Evolutionary conservation across 1,284 basidiomycete genomes (phyloP).

Genomic region (Trichosporon ovoides): DNA sequence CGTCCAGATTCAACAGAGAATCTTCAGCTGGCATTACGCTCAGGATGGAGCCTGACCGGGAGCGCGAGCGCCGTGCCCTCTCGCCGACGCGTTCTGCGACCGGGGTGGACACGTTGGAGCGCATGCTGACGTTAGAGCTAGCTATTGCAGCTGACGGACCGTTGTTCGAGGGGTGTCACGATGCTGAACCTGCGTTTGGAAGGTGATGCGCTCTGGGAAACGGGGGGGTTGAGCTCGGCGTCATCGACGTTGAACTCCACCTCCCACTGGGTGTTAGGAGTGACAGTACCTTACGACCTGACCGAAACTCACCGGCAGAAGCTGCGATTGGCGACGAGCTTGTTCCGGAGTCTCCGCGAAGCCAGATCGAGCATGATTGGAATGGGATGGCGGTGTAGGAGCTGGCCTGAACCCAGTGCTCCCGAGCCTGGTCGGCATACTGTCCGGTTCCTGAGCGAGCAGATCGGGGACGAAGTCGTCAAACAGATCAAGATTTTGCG

Average conservation of each 20-base stretch:
- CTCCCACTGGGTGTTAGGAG: neutral
- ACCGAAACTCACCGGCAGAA: neutral
- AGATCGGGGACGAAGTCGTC: neutral
- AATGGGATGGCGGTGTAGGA: neutral
- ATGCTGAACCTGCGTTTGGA: conserved; percentile 22
- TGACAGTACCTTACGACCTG: too few species aligned
- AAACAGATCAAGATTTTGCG: neutral
- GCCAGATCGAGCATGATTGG: neutral
- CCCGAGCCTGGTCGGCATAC: neutral
- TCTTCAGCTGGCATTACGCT: neutral
- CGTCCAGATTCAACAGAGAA: neutral
- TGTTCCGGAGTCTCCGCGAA: neutral
- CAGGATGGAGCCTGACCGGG: conserved; percentile 6
- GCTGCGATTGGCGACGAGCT: neutral
- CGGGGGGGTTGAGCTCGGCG: neutral
- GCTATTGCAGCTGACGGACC: conserved; percentile 16
- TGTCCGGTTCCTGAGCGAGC: neutral
- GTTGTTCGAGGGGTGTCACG: conserved; percentile 36
- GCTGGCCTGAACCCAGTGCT: neutral
- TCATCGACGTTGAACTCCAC: neutral
- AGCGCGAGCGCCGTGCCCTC: neutral
- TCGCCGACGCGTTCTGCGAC: neutral
- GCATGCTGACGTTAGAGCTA: conserved; percentile 6
- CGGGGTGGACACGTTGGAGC: neutral
- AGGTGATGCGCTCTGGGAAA: conserved; percentile 15